Conservation (phyloP, 176 grass and related monocot species). For the Oryza glumipatula region DNA sequence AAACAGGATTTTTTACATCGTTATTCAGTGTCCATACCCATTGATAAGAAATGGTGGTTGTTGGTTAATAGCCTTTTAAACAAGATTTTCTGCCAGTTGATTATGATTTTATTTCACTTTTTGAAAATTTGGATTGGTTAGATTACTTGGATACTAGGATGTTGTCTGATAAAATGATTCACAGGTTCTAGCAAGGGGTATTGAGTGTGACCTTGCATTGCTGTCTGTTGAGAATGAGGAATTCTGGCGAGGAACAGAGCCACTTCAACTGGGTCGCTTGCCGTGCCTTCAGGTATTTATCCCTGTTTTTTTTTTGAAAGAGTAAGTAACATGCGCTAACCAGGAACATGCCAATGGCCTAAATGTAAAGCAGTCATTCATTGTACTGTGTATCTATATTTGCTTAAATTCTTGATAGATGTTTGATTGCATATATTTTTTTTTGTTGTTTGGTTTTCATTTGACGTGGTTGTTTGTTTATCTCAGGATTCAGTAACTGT, state of each 20-base stretch:
- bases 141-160: slow-evolving; percentile 24
- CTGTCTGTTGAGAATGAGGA: slow-evolving; percentile 95
- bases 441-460: not conserved
- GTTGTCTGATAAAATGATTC: slow-evolving; percentile 47
- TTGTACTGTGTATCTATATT: not conserved
- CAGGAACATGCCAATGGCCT: not conserved
- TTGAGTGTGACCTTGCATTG: slow-evolving; percentile 96
- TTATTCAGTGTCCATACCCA: not conserved
- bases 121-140: slow-evolving; percentile 14
- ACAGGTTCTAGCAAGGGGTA: slow-evolving; percentile 94
- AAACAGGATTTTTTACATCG: not conserved
- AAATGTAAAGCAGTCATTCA: slow-evolving; percentile 9
- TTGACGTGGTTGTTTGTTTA: slow-evolving; percentile 24
- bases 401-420: slow-evolving; percentile 1
- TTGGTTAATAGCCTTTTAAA: not conserved
- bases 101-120: slow-evolving; percentile 10
- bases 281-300: slow-evolving; percentile 87
- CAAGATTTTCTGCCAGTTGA: not conserved
- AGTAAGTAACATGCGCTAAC: slow-evolving; percentile 8
- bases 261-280: slow-evolving; percentile 84
- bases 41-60: not conserved
- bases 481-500: slow-evolving; percentile 87
- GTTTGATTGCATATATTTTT: slow-evolving; percentile 8
- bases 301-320: not conserved
- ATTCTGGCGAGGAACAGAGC: slow-evolving; percentile 87